Evolutionary conservation across 2,329 filamentous ascomycete genomes (phyloP).

Genomic region (Curvularia sp.): DNA sequence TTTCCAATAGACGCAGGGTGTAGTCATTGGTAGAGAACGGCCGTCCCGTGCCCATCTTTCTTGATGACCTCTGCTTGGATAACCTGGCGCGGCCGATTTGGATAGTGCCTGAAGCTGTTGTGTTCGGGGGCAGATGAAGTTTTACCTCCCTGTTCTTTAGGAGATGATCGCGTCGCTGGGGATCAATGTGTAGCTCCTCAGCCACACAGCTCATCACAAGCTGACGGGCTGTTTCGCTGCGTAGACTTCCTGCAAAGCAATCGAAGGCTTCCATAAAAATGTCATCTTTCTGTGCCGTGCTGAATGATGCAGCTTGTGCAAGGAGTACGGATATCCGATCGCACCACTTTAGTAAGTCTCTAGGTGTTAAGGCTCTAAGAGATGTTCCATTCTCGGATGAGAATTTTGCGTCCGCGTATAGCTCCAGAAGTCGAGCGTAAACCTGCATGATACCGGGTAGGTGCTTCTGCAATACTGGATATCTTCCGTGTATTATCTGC

Average conservation of each 20-base stretch:
- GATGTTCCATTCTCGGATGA: slow-evolving; percentile 62
- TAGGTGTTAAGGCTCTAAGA: slow-evolving; percentile 69
- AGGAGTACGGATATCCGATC: slow-evolving; percentile 74
- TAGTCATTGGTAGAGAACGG: slow-evolving; percentile 90
- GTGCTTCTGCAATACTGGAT: slow-evolving; percentile 70
- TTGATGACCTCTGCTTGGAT: slow-evolving; percentile 53
- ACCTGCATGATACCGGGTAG: slow-evolving; percentile 63
- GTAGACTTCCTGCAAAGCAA: slow-evolving; percentile 84
- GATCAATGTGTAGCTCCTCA: slow-evolving; percentile 84
- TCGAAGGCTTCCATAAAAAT: slow-evolving; percentile 95
- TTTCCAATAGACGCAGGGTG: slow-evolving; percentile 83
- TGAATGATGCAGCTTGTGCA: slow-evolving; percentile 65
- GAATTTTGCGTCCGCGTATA: slow-evolving; percentile 54
- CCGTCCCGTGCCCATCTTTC: slow-evolving; percentile 45
- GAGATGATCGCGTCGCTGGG: slow-evolving; percentile 80
- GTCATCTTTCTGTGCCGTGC: slow-evolving; percentile 74
- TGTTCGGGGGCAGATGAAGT: slow-evolving; percentile 53
- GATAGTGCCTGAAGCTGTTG: slow-evolving; percentile 34
- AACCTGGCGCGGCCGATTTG: slow-evolving; percentile 54
- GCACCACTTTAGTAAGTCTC: slow-evolving; percentile 93
- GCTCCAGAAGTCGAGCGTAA: slow-evolving; percentile 55
- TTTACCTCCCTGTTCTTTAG: slow-evolving; percentile 75
- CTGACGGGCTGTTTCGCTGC: slow-evolving; percentile 67
- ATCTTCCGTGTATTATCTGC: slow-evolving; percentile 73
- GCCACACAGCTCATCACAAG: slow-evolving; percentile 74